These are phyloP conservation scores for Suhomyces kunorum DNA, from an alignment of 1,139 yeast species.

Conservation along the genomic window DNA sequence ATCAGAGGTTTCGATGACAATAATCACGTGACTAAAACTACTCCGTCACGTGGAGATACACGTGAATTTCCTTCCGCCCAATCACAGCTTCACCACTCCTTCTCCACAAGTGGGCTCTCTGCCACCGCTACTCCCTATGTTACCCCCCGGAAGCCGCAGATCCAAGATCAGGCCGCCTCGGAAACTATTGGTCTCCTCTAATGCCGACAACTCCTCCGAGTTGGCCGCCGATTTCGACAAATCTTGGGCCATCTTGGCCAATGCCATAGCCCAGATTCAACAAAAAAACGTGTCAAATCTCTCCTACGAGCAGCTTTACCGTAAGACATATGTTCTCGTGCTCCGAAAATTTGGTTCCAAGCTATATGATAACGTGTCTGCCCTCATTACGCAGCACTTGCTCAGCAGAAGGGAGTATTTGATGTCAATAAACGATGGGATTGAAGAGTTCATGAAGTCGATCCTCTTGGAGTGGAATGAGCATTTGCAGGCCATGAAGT, in stretches of 20 bases:
- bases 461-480: conserved; percentile 69
- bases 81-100: background rate
- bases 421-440: conserved; percentile 20
- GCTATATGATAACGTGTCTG: conserved; percentile 64
- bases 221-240: conserved; percentile 58
- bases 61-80: background rate
- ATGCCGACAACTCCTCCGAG: conserved; percentile 22
- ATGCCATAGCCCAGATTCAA: conserved; percentile 78
- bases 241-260: conserved; percentile 70
- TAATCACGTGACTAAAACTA: background rate
- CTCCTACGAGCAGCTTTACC: conserved; percentile 82
- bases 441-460: conserved; percentile 46
- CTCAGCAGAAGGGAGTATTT: conserved; percentile 29
- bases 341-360: conserved; percentile 70
- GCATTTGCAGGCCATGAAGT: conserved; percentile 72
- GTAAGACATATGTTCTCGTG: conserved; percentile 80
- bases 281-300: conserved; percentile 70
- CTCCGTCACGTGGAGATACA: background rate
- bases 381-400: conserved; percentile 54
- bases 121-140: conserved; percentile 22
- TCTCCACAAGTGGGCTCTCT: background rate
- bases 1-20: background rate
- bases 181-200: conserved; percentile 40
- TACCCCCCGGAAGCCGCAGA: conserved; percentile 47
- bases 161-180: conserved; percentile 77